A percentile compares a stretch with the other conserved stretches of the same genome.
Conservation (phyloP, 495 filamentous ascomycete genomes). For the Aspergillus funiculosus region DNA sequence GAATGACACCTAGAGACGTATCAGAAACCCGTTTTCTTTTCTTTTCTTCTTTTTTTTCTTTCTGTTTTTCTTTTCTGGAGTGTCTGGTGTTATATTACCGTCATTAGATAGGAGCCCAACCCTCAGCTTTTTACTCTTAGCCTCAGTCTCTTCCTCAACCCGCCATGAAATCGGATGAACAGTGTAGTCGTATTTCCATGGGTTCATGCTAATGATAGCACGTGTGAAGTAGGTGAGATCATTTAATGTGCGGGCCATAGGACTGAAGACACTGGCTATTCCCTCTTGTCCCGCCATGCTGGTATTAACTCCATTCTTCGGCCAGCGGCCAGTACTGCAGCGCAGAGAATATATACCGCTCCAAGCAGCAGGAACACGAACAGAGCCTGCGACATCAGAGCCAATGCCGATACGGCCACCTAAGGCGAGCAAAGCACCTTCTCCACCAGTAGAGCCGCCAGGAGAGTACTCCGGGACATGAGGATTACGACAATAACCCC, state of each 20-base stretch:
- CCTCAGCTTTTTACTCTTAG: conserved; percentile 54
- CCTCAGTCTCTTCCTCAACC: conserved; percentile 50
- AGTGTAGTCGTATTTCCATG: conserved; percentile 85
- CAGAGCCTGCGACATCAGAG: conserved; percentile 89
- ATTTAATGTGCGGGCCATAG: conserved; percentile 83
- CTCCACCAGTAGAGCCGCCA: conserved; percentile 87
- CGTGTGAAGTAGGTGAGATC: conserved; percentile 85
- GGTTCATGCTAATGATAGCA: conserved; percentile 72
- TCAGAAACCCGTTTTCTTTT: neutral
- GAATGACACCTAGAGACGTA: conserved; percentile 56
- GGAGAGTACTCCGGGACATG: conserved; percentile 79
- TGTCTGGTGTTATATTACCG: conserved; percentile 36
- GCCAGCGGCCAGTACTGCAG: conserved; percentile 95
- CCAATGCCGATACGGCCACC: conserved; percentile 91
- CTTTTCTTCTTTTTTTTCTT: neutral
- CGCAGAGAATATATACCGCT: conserved; percentile 83
- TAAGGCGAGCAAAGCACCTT: conserved; percentile 76
- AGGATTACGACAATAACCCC: conserved; percentile 78
- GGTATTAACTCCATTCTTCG: conserved; percentile 75
- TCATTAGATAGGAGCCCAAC: conserved; percentile 78
- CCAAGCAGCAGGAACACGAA: conserved; percentile 84
- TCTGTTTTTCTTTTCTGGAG: neutral
- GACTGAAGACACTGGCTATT: conserved; percentile 81
- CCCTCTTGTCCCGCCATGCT: conserved; percentile 96
- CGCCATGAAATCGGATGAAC: conserved; percentile 85